Percentiles rank a stretch among this genome's conserved stretches.
Conservation (phyloP, 495 filamentous ascomycete genomes). For the Hypoxylon trugodes region DNA sequence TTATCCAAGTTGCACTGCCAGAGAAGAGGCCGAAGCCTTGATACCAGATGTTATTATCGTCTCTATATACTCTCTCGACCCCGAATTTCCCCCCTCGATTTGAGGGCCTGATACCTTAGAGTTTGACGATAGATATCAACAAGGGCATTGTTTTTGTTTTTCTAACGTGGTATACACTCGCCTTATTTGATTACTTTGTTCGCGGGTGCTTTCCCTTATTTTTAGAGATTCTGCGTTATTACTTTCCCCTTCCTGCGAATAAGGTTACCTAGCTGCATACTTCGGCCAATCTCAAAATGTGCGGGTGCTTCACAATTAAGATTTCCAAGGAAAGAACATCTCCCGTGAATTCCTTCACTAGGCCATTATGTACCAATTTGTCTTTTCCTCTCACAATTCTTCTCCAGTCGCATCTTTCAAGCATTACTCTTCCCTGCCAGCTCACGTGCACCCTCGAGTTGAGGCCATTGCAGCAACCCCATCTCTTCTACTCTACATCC, state of each 20-base stretch:
- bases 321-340: background rate
- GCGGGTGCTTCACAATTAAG: background rate
- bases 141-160: slow-evolving; percentile 7
- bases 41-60: slow-evolving; percentile 17
- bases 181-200: background rate
- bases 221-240: slow-evolving; percentile 6
- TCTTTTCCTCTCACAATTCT: background rate
- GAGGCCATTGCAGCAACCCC: too few relatives aligned
- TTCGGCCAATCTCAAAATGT: slow-evolving; percentile 8
- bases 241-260: slow-evolving; percentile 3
- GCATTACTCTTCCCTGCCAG: too few relatives aligned
- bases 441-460: too few relatives aligned
- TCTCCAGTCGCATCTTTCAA: too few relatives aligned
- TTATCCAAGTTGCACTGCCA: slow-evolving; percentile 21
- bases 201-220: background rate
- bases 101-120: slow-evolving; percentile 21
- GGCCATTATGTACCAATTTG: background rate
- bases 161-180: background rate
- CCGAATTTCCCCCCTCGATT: too few relatives aligned
- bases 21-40: background rate
- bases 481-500: too few relatives aligned
- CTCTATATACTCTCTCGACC: slow-evolving; percentile 17
- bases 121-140: slow-evolving; percentile 31
- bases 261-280: slow-evolving; percentile 36
- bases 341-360: background rate